Percentiles rank a stretch among this genome's conserved stretches.
phyloP scores from a whole-genome alignment of 257 asterid genomes.

The Sherardia arvensis region DNA sequence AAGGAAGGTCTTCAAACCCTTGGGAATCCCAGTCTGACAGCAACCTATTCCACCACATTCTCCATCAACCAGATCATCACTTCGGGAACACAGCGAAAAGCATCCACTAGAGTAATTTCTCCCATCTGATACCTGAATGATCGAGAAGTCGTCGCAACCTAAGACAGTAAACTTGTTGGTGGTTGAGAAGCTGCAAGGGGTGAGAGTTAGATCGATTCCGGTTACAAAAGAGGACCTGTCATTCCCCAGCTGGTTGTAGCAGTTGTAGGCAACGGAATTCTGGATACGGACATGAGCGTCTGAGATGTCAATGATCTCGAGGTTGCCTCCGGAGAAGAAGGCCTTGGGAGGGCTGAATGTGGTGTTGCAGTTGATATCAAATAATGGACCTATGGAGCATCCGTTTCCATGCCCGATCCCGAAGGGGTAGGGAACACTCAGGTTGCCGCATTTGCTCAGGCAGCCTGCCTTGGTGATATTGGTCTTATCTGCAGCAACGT shows the following conservation, averaged over 20 bases:
- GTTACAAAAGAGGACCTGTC: not conserved
- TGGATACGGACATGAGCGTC: constrained; percentile 5
- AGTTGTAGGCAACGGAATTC: constrained; percentile 7
- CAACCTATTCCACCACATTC: constrained; percentile 49
- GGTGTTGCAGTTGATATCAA: constrained; percentile 11
- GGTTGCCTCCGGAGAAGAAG: not conserved
- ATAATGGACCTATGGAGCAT: constrained; percentile 9
- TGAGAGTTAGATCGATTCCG: not conserved
- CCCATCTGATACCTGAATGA: constrained; percentile 17
- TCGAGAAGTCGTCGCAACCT: constrained; percentile 42
- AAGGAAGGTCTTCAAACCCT: constrained; percentile 26
- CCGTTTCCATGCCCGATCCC: constrained; percentile 16
- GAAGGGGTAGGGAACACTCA: constrained; percentile 23
- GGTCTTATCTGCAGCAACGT: not conserved
- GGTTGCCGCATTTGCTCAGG: constrained; percentile 16
- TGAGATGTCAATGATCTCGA: constrained; percentile 11
- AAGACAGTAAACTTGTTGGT: constrained; percentile 27
- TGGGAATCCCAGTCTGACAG: constrained; percentile 42
- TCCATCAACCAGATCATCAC: constrained; percentile 28
- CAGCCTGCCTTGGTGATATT: constrained; percentile 18
- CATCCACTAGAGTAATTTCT: constrained; percentile 31
- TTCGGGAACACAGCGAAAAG: constrained; percentile 24
- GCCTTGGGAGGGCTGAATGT: constrained; percentile 11
- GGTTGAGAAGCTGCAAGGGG: constrained; percentile 28
- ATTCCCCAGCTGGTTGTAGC: constrained; percentile 11